A percentile compares a stretch with the other conserved stretches of the same genome.
These are phyloP conservation scores for Apophysomyces sp. DNA, from an alignment of 371 early-diverging fungal genomes.

Conservation along the genomic window DNA sequence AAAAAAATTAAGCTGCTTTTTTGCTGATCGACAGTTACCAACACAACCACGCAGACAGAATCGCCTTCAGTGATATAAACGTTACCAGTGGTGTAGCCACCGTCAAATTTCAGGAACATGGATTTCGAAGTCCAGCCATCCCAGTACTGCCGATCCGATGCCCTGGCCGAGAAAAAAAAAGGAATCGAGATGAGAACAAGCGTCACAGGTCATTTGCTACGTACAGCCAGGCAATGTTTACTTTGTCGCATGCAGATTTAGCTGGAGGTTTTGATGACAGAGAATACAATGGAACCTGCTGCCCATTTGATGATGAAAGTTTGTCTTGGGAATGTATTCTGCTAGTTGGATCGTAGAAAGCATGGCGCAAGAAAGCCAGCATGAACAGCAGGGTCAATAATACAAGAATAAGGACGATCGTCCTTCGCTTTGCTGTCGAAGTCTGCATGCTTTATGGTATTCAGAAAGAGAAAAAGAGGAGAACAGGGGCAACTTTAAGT, in stretches of 20 bases:
- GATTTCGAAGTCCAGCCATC: constrained; percentile 38
- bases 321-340: neutral
- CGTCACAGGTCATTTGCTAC: neutral
- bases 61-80: constrained; percentile 27
- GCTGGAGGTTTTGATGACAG: neutral
- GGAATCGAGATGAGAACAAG: neutral
- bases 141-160: constrained; percentile 37
- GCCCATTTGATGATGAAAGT: neutral
- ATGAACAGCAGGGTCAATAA: constrained; percentile 9
- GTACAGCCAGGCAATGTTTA: constrained; percentile 35
- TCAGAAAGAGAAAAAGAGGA: neutral
- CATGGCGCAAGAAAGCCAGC: neutral
- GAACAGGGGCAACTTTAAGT: neutral
- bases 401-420: constrained; percentile 6
- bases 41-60: constrained; percentile 32
- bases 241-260: constrained; percentile 21
- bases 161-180: constrained; percentile 15
- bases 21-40: constrained; percentile 18
- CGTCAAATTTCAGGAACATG: constrained; percentile 37
- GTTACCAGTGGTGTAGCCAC: constrained; percentile 31
- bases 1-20: neutral
- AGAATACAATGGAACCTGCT: neutral
- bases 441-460: constrained; percentile 7
- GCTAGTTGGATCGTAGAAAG: neutral
- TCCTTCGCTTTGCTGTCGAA: constrained; percentile 13